phyloP scores from a whole-genome alignment of 129 eudicot genomes.

The Pseudognaphalium luteoalbum region DNA sequence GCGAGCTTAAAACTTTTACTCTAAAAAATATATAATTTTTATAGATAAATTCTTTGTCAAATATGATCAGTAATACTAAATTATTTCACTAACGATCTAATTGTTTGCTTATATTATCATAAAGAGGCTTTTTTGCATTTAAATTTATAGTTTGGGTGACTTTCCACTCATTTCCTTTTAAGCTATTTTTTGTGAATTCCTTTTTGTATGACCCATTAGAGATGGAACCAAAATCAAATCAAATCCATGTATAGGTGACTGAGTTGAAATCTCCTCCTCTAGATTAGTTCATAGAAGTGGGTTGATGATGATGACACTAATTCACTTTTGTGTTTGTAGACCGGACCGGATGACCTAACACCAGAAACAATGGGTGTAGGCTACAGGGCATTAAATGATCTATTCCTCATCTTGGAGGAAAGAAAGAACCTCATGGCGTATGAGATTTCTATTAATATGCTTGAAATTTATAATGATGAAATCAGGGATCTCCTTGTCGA shows the following conservation, averaged over 20 bases:
- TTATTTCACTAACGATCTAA: neutral
- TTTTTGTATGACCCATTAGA: neutral
- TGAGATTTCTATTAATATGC: constrained; percentile 68
- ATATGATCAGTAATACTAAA: neutral
- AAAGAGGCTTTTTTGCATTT: neutral
- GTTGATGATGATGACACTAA: neutral
- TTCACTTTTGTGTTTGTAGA: constrained; percentile 45
- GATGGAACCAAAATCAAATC: neutral
- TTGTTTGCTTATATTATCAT: neutral
- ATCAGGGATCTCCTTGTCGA: constrained; percentile 75
- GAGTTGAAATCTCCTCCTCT: neutral
- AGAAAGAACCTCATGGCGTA: constrained; percentile 58
- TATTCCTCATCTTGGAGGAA: constrained; percentile 66
- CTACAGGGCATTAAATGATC: constrained; percentile 70
- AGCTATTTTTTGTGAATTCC: neutral
- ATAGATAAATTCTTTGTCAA: neutral
- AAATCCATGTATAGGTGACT: too few relatives aligned
- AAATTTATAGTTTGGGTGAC: neutral
- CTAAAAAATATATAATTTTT: too few relatives aligned
- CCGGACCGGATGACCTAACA: constrained; percentile 60
- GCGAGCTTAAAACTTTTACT: neutral
- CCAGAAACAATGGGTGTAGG: constrained; percentile 69
- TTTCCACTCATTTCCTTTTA: neutral
- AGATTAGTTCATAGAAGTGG: neutral
- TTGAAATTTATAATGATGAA: constrained; percentile 85